Evolutionary conservation across 345 rosid species (phyloP), one percentile per base, ranked within the genome.

Genomic region (Carallia pectinifolia): DNA sequence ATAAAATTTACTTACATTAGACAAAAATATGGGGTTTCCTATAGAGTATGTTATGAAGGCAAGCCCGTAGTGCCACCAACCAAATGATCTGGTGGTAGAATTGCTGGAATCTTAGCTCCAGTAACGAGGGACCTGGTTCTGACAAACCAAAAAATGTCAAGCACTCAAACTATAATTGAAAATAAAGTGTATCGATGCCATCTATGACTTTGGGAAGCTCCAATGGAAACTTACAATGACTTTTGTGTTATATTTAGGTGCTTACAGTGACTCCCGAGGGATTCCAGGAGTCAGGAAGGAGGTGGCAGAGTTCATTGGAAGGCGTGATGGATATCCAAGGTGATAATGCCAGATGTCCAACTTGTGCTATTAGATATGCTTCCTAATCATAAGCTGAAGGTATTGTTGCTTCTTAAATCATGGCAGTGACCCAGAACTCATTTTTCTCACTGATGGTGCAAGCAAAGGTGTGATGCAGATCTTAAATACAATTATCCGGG

Each of bases 391-490:
- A 40, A 83, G 67, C 82, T 71, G 66, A 79, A 61, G 7, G 67
- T 61, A 13, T 64, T 85, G 71, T 77, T 72, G 48, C 52, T 73
- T 75, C 37, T 39, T 69, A 71, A 50, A 76, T 44, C 12, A 44
- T 44, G 50, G 1, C 87, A 95, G 99, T 76, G 97, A 94, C 76
- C 97, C 97, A 39, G 98, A 94, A 76, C 91, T 88, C 80, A 88
- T 94, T 70, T 94, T 77, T 76, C 98, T 94, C 73, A 94, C 98
- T 62, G 97, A 91, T 84, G 98, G 98, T 77, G 98, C 98, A 6
- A 91, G 98, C 85, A 91, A 91, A 85, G 98, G 98, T 81, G 97
- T 94, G 71, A 94, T 91, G 96, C 97, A 94, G 82, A 90, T 88
- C 74, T 78, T 95, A 86, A 95, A 89, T 69, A 79, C 90, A 71